Evolutionary conservation across 179 eudicot species (phyloP), one percentile per base, ranked within the genome.

Genomic region (Amaranthus tricolor): DNA sequence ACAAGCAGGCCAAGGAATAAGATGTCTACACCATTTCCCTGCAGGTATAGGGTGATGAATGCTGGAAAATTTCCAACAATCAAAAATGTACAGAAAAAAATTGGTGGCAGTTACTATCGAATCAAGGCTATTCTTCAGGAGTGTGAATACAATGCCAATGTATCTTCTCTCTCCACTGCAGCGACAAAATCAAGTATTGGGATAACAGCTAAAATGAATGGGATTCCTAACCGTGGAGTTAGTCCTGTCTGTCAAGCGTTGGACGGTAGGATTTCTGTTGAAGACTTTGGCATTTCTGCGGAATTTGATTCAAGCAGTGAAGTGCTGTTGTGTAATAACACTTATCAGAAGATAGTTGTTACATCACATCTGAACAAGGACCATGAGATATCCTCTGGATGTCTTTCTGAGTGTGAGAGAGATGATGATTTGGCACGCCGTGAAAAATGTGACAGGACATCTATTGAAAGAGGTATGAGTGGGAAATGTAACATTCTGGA

Each of bases 21-120:
- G 60, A 44, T 47, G 11, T 71, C 5, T 74, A 63, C 9, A 9
- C 51, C 17, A 57, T 31, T 49, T 24, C 6, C n/a, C 12, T 78
- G 77, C 81, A 79, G 82, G 71, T 79, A 80, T 61, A 75, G 82
- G 66, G 57, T 52, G 55, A n/a, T 49, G 70, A 75, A 75, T 75
- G 76, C 62, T n/a, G 82, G 82, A 21, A 80, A 80, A 59, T 80
- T 75, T 44, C 82, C 82, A 40, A 44, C 72, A 9, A 43, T 49
- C 21, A 14, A 0, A 53, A 15, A 48, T 64, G 59, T 61, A 31
- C 9, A 0, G 55, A 50, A 57, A 50, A 62, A 80, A 55, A 68
- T 80, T 43, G 82, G 82, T 20, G 82, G 82, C 4, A 4, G 17
- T 48, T 58, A 40, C 40, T 75, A 80, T 66, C 21, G 6, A 56